phyloP scores from a whole-genome alignment of 345 rosid genomes.

The Combretum micranthum region DNA sequence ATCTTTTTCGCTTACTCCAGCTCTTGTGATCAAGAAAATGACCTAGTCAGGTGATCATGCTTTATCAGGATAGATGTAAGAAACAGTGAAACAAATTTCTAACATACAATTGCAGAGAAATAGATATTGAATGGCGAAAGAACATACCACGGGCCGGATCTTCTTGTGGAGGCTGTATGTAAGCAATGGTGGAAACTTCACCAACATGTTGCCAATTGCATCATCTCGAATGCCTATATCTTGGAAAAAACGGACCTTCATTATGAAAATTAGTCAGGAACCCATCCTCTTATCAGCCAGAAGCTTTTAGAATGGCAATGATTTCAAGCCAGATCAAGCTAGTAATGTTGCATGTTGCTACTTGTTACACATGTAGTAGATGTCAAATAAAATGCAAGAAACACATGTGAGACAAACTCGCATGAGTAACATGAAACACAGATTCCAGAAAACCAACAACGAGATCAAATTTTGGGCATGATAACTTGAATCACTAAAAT shows the following conservation, averaged over 20 bases:
- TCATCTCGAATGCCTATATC: slow-evolving; percentile 79
- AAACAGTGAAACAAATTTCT: neutral
- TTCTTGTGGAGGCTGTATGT: slow-evolving; percentile 79
- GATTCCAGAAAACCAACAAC: too few relatives aligned
- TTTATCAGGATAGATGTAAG: neutral
- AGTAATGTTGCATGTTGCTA: too few relatives aligned
- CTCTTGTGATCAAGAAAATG: slow-evolving; percentile 75
- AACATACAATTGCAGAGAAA: neutral
- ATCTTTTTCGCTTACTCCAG: slow-evolving; percentile 65
- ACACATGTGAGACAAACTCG: too few relatives aligned
- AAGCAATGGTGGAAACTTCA: slow-evolving; percentile 72
- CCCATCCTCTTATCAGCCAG: neutral
- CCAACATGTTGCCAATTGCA: slow-evolving; percentile 85
- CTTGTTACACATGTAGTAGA: too few relatives aligned
- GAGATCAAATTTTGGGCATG: too few relatives aligned
- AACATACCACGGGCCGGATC: slow-evolving; percentile 85
- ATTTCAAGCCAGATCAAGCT: too few relatives aligned
- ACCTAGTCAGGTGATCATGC: slow-evolving; percentile 30
- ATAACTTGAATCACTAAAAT: too few relatives aligned
- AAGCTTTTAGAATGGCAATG: too few relatives aligned
- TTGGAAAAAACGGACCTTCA: slow-evolving; percentile 69
- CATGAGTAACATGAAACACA: too few relatives aligned
- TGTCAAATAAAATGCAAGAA: too few relatives aligned
- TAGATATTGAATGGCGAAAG: slow-evolving; percentile 4
- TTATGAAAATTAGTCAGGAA: slow-evolving; percentile 15